A percentile compares a stretch with the other conserved stretches of the same genome.
Conservation (phyloP, 176 grass and related monocot genomes). For the Zizania latifolia region DNA sequence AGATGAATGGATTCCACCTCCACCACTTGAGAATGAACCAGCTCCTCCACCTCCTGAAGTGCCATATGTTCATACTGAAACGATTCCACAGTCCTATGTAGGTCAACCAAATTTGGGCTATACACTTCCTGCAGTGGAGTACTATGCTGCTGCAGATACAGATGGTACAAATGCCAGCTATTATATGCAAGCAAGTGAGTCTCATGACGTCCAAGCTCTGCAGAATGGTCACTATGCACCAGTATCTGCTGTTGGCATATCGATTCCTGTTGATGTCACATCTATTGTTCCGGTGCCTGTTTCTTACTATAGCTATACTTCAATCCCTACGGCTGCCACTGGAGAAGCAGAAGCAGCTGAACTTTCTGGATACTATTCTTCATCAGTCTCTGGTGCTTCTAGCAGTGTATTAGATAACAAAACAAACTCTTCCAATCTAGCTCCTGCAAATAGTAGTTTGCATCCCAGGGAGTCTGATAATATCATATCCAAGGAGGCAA, state of each 20-base stretch:
- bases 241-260: constrained; percentile 41
- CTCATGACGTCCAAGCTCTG: constrained; percentile 40
- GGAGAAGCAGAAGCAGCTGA: constrained; percentile 27
- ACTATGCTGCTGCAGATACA: constrained; percentile 48
- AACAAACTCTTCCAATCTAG: constrained; percentile 20
- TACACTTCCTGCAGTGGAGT: constrained; percentile 52
- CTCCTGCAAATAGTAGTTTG: constrained; percentile 24
- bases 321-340: constrained; percentile 11
- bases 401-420: constrained; percentile 31
- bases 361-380: constrained; percentile 52
- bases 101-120: constrained; percentile 55
- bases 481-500: constrained; percentile 35
- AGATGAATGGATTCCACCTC: constrained; percentile 85
- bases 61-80: constrained; percentile 35
- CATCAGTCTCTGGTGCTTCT: constrained; percentile 43
- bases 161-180: constrained; percentile 47
- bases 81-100: constrained; percentile 44
- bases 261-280: constrained; percentile 49
- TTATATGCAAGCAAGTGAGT: constrained; percentile 51
- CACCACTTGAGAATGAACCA: constrained; percentile 72
- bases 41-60: constrained; percentile 47
- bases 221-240: constrained; percentile 53
- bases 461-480: constrained; percentile 30
- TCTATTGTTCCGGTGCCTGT: constrained; percentile 38
- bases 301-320: constrained; percentile 53